These are phyloP conservation scores for Lycium ferocissimum DNA, from an alignment of 257 asterid genomes.

Conservation along the genomic window DNA sequence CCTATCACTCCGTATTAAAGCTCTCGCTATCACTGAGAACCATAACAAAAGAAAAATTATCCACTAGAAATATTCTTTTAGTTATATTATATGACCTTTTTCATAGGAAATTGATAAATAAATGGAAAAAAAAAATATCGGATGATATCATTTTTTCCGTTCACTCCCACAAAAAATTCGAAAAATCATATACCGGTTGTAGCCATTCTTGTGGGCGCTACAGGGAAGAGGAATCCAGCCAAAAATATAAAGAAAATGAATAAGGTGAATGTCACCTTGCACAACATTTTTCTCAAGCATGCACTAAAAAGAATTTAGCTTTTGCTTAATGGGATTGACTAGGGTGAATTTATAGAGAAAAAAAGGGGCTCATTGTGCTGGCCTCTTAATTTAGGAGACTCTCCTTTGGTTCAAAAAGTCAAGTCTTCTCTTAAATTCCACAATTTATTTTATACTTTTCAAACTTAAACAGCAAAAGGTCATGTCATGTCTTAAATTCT, in stretches of 20 bases:
- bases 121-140: too few species aligned
- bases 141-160: background rate
- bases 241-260: background rate
- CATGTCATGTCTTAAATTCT: background rate
- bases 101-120: background rate
- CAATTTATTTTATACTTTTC: too few species aligned
- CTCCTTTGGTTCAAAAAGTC: too few species aligned
- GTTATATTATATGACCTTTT: background rate
- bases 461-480: background rate
- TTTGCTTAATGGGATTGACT: too few species aligned
- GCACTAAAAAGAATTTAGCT: too few species aligned
- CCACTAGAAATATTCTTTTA: background rate
- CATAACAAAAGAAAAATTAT: background rate
- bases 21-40: background rate
- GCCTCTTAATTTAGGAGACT: background rate
- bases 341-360: too few species aligned
- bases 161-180: background rate
- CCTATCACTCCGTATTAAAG: too few species aligned
- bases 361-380: background rate
- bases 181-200: background rate
- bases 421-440: background rate
- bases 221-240: background rate
- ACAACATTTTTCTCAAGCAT: background rate
- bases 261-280: background rate
- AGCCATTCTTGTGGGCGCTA: background rate